Base-by-base conservation (phyloP, 1,284 basidiomycete genomes). In the Papiliotrema fonsecae region DNA sequence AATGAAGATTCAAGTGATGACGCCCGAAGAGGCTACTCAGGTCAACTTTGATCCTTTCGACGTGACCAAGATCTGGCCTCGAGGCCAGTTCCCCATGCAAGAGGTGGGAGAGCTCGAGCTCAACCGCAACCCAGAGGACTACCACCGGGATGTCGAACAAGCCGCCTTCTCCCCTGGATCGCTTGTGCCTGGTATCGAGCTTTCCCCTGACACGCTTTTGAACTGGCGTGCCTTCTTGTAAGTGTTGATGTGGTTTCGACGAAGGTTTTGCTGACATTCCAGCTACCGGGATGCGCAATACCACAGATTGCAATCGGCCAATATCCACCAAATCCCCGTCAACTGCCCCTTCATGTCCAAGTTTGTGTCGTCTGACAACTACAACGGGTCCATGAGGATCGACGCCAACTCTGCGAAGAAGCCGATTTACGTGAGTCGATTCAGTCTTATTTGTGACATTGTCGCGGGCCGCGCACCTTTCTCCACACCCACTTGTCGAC, bases 11-110 rank as follows among this genome's bases (percentile, higher is more conserved):
- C 53, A 67, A 39, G 55, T 66, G 44, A 69, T 76, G 75, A 67
- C 60, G 9, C 68, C 73, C 1, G 59, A 73, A 44, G 57, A 74
- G 37, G 72, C 70, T 2, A 59, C 63, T 11, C 54, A 65, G 7
- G 58, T 61, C 49, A 54, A 48, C 25, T 76, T 73, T 25, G 70
- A 77, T 47, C 57, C 73, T 16, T 72, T 76, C 25, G 75, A 76
- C 57, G 64, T 75, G 26, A 76, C 73, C 43, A 75, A 74, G 56
- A 61, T 68, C 43, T 74, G 68, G 70, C 62, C 67, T 16, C 25
- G 53, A 28, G 44, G 47, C 45, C 41, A 74, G 43, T 64, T 72
- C 53, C 73, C 72, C 1, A 65, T 75, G 57, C 67, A 70, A 24
- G 66, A 70, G 43, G 72, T 76, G 26, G 75, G 75, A 19, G 62